Evolutionary conservation across 1,284 basidiomycete species (phyloP).

Genomic region (Ceratobasidium sp.): DNA sequence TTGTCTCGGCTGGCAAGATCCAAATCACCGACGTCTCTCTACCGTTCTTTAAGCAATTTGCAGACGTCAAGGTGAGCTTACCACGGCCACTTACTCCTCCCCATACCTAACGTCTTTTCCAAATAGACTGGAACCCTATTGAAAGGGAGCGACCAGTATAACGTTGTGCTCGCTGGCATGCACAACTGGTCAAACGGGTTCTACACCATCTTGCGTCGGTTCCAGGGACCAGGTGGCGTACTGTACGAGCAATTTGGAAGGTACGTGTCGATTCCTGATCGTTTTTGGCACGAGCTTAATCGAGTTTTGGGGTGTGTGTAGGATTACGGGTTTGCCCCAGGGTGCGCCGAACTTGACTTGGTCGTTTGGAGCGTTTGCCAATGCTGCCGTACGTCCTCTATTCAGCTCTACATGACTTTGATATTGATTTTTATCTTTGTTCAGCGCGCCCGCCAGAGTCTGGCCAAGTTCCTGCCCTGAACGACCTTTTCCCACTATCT

Average conservation of each 20-base stretch:
- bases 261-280: slow-evolving; percentile 49
- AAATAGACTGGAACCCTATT: slow-evolving; percentile 5
- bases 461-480: slow-evolving; percentile 10
- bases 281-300: too few relatives aligned
- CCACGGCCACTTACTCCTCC: neutral
- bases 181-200: slow-evolving; percentile 54
- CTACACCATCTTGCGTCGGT: slow-evolving; percentile 51
- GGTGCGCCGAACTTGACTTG: slow-evolving; percentile 58
- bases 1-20: slow-evolving; percentile 49
- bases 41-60: slow-evolving; percentile 55
- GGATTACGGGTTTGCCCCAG: slow-evolving; percentile 49
- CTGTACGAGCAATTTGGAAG: slow-evolving; percentile 59
- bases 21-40: slow-evolving; percentile 49
- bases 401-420: neutral
- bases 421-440: neutral
- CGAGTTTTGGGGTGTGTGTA: too few relatives aligned
- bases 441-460: slow-evolving; percentile 35
- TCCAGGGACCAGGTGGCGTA: slow-evolving; percentile 51
- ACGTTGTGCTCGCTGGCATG: slow-evolving; percentile 50
- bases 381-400: slow-evolving; percentile 46
- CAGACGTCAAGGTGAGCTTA: slow-evolving; percentile 7
- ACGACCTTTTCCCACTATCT: neutral
- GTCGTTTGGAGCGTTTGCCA: slow-evolving; percentile 56
- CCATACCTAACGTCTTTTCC: neutral
- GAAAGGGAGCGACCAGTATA: slow-evolving; percentile 45